phyloP scores from a whole-genome alignment of 768 basidiomycete genomes.

The Termitomyces sp. region DNA sequence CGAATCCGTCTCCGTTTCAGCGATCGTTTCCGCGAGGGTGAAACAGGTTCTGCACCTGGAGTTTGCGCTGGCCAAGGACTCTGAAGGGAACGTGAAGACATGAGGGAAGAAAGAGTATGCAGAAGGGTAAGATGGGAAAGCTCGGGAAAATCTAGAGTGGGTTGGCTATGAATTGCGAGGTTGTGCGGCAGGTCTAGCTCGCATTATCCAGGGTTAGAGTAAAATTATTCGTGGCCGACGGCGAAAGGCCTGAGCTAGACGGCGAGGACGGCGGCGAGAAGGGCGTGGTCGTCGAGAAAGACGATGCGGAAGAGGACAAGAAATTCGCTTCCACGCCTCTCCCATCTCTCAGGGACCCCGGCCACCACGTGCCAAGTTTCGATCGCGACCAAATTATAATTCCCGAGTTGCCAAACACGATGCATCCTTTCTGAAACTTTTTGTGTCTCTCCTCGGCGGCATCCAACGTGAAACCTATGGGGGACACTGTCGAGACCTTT shows the following conservation, averaged over 20 bases:
- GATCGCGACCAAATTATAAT: neutral
- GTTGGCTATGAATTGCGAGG: conserved; percentile 13
- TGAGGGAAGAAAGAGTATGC: conserved; percentile 15
- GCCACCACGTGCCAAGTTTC: conserved; percentile 6
- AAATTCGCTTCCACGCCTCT: conserved; percentile 15
- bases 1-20: conserved; percentile 25
- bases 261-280: conserved; percentile 12
- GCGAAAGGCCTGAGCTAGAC: conserved; percentile 10
- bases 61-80: conserved; percentile 43
- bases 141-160: conserved; percentile 16
- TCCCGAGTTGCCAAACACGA: neutral
- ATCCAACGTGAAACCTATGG: neutral
- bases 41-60: conserved; percentile 7
- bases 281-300: conserved; percentile 16
- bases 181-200: conserved; percentile 23
- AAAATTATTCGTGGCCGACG: conserved; percentile 1
- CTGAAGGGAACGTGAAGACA: conserved; percentile 28
- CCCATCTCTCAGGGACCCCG: conserved; percentile 18
- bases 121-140: conserved; percentile 17
- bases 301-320: conserved; percentile 16
- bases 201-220: conserved; percentile 24
- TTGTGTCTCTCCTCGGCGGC: neutral
- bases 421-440: too few species aligned
- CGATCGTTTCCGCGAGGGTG: conserved; percentile 17
- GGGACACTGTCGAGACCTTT: too few species aligned